Percentiles rank a stretch among this genome's conserved stretches.
phyloP scores from a whole-genome alignment of 2,329 filamentous ascomycete genomes.

The Hymenoscyphus infarciens region DNA sequence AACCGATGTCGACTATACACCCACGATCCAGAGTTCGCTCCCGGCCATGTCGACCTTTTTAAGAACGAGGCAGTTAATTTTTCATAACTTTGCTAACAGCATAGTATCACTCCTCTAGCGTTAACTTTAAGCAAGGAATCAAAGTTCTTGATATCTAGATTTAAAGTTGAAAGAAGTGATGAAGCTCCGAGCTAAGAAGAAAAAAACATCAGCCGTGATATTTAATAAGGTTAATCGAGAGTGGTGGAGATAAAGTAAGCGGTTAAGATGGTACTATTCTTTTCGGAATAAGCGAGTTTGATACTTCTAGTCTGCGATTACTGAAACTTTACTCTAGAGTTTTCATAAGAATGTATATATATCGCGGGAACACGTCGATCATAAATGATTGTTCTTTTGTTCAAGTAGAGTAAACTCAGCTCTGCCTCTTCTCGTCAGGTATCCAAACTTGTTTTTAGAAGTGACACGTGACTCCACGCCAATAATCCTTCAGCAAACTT shows the following conservation, averaged over 20 bases:
- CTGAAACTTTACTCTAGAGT: no score
- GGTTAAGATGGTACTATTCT: no score
- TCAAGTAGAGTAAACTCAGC: no score
- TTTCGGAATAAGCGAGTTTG: no score
- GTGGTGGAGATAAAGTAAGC: neutral
- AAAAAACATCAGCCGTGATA: neutral
- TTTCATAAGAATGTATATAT: no score
- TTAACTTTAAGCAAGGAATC: constrained; percentile 36
- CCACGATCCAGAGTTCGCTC: constrained; percentile 36
- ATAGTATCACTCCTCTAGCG: constrained; percentile 35
- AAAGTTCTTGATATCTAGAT: constrained; percentile 24
- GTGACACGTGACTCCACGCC: no score
- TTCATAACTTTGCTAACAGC: constrained; percentile 29
- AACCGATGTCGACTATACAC: constrained; percentile 57
- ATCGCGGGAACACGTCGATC: no score
- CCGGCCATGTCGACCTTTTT: constrained; percentile 9
- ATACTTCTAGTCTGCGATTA: no score
- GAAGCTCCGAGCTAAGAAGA: neutral
- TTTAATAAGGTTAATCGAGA: neutral
- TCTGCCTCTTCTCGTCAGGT: no score
- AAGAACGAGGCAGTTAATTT: constrained; percentile 14
- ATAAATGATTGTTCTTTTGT: no score
- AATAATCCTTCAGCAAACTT: no score
- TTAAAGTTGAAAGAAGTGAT: constrained; percentile 22
- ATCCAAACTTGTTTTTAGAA: no score